Base-by-base conservation (phyloP, 805 yeast species). In the Candida manassasensis region DNA sequence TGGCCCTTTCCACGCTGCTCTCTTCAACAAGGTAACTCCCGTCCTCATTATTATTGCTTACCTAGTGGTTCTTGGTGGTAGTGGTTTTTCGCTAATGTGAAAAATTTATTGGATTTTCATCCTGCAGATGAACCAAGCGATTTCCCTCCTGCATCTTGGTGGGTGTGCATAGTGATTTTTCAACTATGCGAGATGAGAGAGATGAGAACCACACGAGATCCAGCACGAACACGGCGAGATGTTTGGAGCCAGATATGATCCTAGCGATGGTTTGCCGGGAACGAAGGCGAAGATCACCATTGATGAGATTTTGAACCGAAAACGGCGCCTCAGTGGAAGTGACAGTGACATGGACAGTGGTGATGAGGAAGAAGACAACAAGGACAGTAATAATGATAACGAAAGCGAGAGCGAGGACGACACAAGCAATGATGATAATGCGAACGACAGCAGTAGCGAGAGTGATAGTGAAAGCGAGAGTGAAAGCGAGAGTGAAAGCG, bases 231-330 rank as follows among this genome's bases (percentile, higher is more conserved):
- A n/a, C n/a, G n/a, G n/a, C n/a, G 4, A 3, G 6, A 77, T 80
- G 87, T 80, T 80, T 61, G 84, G 83, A 6, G 71, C 73, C 11
- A 64, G 86, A 52, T 80, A 73, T 47, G 84, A 77, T 44, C 85
- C 85, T 13, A 52, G 16, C 49, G 40, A 15, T 14, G 38, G 18
- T 11, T 19, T 13, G 15, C 29, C 13, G 31, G 27, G n/a, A 13
- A 7, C 10, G 12, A 21, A 22, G 24, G 26, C 9, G 29, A 12
- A 21, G 12, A 32, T 21, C 11, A 29, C 21, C 16, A 34, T 30
- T 21, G 33, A 19, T 21, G 18, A 19, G 13, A 19, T 34, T 14
- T 19, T 28, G 17, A 28, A 19, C 18, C 32, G 52, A 34, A 45
- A 45, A 40, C 49, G 63, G 37, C 52, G 37, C 35, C 41, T 43